phyloP scores from a whole-genome alignment of 495 filamentous ascomycete species.

The Tuber indicum region DNA sequence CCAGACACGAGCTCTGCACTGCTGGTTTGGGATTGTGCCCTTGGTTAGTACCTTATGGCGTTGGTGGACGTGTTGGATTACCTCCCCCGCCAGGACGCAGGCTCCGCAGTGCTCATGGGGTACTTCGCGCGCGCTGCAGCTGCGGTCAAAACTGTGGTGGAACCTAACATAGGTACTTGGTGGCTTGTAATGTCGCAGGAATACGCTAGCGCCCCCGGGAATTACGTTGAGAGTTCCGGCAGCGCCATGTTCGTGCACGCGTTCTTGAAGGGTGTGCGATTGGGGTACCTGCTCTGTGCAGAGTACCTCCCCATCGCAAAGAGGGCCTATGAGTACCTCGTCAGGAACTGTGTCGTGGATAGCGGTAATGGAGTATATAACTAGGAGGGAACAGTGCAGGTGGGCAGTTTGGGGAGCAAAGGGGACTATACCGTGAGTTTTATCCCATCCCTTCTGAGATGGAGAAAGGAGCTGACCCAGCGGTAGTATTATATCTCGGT shows the following conservation, averaged over 20 bases:
- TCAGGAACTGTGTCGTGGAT: conserved; percentile 45
- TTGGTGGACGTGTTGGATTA: conserved; percentile 53
- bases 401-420: conserved; percentile 51
- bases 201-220: conserved; percentile 46
- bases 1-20: conserved; percentile 52
- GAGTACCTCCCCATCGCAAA: conserved; percentile 42
- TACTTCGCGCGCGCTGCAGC: conserved; percentile 47
- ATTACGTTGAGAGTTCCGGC: conserved; percentile 58
- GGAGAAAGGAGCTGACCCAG: conserved; percentile 7
- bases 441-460: neutral
- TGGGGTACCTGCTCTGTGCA: conserved; percentile 44
- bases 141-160: conserved; percentile 47
- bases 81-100: conserved; percentile 43
- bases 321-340: conserved; percentile 46
- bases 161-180: conserved; percentile 51
- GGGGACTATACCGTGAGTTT: conserved; percentile 48
- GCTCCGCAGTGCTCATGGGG: conserved; percentile 40
- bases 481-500: conserved; percentile 49
- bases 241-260: conserved; percentile 57
- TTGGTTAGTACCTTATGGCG: conserved; percentile 58
- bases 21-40: conserved; percentile 53
- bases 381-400: conserved; percentile 53
- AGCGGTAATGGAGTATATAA: conserved; percentile 47
- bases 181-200: conserved; percentile 54
- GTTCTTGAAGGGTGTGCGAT: conserved; percentile 50